Evolutionary conservation across 305 asterid species (phyloP).

Genomic region (Salvia sclarea): DNA sequence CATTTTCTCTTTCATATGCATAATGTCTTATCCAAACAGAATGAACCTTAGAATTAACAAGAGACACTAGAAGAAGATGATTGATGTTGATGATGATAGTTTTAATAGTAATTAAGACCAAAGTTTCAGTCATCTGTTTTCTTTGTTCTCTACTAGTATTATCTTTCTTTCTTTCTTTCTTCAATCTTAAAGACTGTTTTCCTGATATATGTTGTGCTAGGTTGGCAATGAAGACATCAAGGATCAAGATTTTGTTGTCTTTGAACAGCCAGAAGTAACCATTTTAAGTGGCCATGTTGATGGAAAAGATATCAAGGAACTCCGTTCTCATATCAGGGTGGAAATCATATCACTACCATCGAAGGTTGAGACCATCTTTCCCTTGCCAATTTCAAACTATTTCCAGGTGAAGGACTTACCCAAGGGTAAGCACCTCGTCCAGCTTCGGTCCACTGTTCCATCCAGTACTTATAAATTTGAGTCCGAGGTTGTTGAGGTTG

Average conservation of each 20-base stretch:
- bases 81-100: not conserved
- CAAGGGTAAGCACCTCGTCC: conserved; percentile 79
- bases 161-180: conserved; percentile 20
- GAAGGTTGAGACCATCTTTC: conserved; percentile 68
- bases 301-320: conserved; percentile 63
- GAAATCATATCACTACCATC: conserved; percentile 72
- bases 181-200: conserved; percentile 20
- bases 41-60: not conserved
- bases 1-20: conserved; percentile 13
- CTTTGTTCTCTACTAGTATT: conserved; percentile 22
- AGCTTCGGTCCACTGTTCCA: conserved; percentile 67
- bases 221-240: conserved; percentile 64
- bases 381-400: conserved; percentile 84
- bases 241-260: conserved; percentile 78
- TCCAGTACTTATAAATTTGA: conserved; percentile 57
- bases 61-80: not conserved
- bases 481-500: conserved; percentile 78
- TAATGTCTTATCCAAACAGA: conserved; percentile 4
- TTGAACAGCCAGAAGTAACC: conserved; percentile 82
- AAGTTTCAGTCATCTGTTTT: not conserved
- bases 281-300: conserved; percentile 86
- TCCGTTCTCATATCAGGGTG: conserved; percentile 67
- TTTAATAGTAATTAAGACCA: not conserved
- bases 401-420: conserved; percentile 95
- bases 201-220: conserved; percentile 43